A percentile compares a stretch with the other conserved stretches of the same genome.
These are phyloP conservation scores for Myrica gale DNA, from an alignment of 306 rosid genomes.

Conservation along the genomic window DNA sequence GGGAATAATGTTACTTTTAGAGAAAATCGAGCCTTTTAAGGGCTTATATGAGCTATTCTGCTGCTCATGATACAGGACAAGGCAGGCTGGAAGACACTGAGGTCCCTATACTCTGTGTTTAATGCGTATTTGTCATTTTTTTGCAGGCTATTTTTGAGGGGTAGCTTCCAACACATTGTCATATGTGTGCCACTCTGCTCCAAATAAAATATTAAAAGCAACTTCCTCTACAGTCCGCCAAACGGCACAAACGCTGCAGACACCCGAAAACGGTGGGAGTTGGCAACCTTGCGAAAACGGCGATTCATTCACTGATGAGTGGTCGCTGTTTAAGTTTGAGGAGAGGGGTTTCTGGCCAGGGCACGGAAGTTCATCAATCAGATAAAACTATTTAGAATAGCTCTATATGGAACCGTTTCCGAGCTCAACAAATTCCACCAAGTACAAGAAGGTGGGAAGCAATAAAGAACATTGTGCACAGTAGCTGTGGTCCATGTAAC, in stretches of 20 bases:
- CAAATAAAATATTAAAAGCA: not conserved
- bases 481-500: too few species aligned
- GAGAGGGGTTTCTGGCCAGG: too few species aligned
- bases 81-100: not conserved
- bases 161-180: not conserved
- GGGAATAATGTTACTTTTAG: not conserved
- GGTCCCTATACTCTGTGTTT: not conserved
- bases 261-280: too few species aligned
- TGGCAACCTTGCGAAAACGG: too few species aligned
- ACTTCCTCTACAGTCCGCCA: not conserved
- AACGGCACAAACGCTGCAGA: not conserved
- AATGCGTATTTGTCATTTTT: not conserved
- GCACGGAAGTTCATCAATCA: too few species aligned
- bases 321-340: too few species aligned
- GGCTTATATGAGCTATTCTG: not conserved
- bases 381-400: too few species aligned
- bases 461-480: too few species aligned
- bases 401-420: too few species aligned
- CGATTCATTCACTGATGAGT: too few species aligned
- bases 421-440: too few species aligned
- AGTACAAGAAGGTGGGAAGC: too few species aligned
- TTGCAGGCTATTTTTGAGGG: not conserved
- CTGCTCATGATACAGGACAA: not conserved
- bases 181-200: not conserved
- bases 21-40: conserved; percentile 8